Base-by-base conservation (phyloP, 2,329 filamentous ascomycete species). In the Aspergillus tamarii region DNA sequence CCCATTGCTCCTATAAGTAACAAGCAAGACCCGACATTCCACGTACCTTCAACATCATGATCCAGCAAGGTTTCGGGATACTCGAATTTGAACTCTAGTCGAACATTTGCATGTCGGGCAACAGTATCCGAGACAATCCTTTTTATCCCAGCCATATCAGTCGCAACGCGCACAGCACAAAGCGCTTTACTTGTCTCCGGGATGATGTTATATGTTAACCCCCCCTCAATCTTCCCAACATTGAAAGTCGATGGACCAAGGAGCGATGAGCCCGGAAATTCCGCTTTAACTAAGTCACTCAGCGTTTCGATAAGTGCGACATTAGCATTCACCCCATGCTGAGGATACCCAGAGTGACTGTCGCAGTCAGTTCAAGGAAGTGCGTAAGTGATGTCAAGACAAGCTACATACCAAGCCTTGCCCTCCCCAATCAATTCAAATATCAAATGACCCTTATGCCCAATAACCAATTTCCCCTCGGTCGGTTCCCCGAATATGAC, bases 401-500 rank as follows among this genome's bases (percentile, higher is more conserved):
- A 4, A 19, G 11, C 1, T 21, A 59, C 57, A 10, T n/a, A 66
- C 64, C 64, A 66, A 9, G 66, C 56, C 39, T 59, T 70, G 2
- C 77, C 76, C 14, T 70, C 65, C 16, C 69, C 72, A 6, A 74
- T 64, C 11, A 78, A 53, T 56, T 77, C 73, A 53, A 77, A 76
- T 21, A 74, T 72, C 8, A 74, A 69, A 52, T 75, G 71, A 0
- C 84, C 84, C 71, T 87, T 87, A 72, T 87, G 85, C 8, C 84
- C 84, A 16, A 80, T 78, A 0, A 82, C 83, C 0, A 87, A 76
- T 67, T 84, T 85, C 39, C 78, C 81, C 67, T 86, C 84, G 0
- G 85, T 87, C 7, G 84, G 85, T 67, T 87, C 84, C 11, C 83
- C 85, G 65, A 87, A 87, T 52, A 79, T 79, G 55, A 85, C 79